Evolutionary conservation across 2,329 filamentous ascomycete genomes (phyloP).

Genomic region (Erysiphe pulchra): DNA sequence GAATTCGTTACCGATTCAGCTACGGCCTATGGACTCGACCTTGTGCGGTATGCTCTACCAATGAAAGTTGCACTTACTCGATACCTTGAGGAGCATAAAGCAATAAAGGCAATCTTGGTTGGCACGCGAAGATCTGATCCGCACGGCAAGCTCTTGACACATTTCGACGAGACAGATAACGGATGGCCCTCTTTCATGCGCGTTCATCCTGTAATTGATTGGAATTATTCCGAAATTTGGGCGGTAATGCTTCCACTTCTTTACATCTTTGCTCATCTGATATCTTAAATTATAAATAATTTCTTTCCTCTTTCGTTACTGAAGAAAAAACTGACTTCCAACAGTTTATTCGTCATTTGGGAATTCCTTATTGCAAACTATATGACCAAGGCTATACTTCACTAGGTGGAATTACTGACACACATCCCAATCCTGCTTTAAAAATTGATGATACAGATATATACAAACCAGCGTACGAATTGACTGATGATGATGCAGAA

Average conservation of each 20-base stretch:
- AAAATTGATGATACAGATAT: constrained; percentile 9
- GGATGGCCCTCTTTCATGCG: constrained; percentile 88
- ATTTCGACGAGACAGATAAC: constrained; percentile 69
- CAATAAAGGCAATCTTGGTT: constrained; percentile 58
- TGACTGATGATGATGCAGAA: constrained; percentile 52
- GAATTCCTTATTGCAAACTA: constrained; percentile 60
- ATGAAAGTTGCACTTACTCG: constrained; percentile 62
- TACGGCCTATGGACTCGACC: constrained; percentile 43
- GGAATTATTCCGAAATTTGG: constrained; percentile 94
- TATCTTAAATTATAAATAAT: not conserved
- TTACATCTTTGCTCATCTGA: not conserved
- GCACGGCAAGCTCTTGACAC: constrained; percentile 50
- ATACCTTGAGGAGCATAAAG: constrained; percentile 40
- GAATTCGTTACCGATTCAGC: constrained; percentile 49
- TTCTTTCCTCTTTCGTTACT: not conserved
- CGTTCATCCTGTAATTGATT: constrained; percentile 87
- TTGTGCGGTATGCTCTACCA: constrained; percentile 47
- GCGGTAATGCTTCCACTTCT: constrained; percentile 30
- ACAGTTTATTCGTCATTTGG: constrained; percentile 55
- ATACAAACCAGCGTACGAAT: constrained; percentile 51
- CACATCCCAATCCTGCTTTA: constrained; percentile 63
- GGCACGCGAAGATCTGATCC: constrained; percentile 81
- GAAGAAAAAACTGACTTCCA: constrained; percentile 3
- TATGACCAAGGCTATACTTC: constrained; percentile 84
- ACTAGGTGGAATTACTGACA: constrained; percentile 74